Evolutionary conservation across 495 filamentous ascomycete genomes (phyloP), one percentile per base, ranked within the genome.

Genomic region (Penicillium tannophilum): DNA sequence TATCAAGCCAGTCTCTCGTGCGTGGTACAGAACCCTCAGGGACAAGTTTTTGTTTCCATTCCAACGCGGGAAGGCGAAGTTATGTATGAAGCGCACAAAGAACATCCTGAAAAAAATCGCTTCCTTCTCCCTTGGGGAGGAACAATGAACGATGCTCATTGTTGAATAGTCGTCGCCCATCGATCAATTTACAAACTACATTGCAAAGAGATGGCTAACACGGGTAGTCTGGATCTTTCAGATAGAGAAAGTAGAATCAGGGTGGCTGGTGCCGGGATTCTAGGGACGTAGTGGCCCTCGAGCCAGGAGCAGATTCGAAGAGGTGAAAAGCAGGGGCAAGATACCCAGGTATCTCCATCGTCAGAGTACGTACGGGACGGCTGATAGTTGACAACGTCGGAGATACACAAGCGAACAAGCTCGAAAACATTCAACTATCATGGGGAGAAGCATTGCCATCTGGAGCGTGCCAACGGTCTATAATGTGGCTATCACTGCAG

Each of bases 31-130:
- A 84, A 81, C 86, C 87, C 84, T 88, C 86, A 70, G 72, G 82
- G 89, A 92, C 84, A 84, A 79, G 89, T 88, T 89, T 93, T 92
- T 92, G 88, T 81, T 90, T 92, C 88, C 88, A 86, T 88, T 84
- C 84, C 83, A 59, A 41, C 31, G n/a, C 48, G 71, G 84, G 82
- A 83, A 85, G 86, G 87, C 84, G 73, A 71, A 63, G 41, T 48
- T 56, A 54, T 63, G 71, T 56, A 54, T 63, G 71, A 79, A 83
- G 80, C 89, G 88, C 76, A 85, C 88, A 91, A 92, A 92, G 82
- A 79, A 86, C 89, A 85, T 92, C 89, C 80, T 75, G 72, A 56
- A 91, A 93, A 67, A 93, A 92, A 85, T 80, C 89, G 89, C 81
- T 80, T 77, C 66, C 66, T 61, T 74, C 79, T 79, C 69, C 77